Evolutionary conservation across 1,284 basidiomycete genomes (phyloP).

Genomic region (Apiotrichum sp.): DNA sequence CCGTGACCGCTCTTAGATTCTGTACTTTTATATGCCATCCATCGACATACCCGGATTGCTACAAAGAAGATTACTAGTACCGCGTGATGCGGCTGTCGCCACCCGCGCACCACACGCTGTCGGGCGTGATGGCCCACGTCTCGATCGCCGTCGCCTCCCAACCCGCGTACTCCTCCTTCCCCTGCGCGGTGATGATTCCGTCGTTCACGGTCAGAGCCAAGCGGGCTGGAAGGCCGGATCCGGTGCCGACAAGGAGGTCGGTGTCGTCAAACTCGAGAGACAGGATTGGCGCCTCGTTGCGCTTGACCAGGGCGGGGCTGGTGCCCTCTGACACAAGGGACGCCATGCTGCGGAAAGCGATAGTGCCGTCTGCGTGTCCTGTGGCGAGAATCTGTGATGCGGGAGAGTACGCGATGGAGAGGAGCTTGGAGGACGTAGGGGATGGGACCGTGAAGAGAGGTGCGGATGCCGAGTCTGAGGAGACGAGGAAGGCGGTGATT

Average conservation of each 20-base stretch:
- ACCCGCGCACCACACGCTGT: constrained; percentile 39
- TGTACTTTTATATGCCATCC: constrained; percentile 14
- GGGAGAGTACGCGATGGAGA: constrained; percentile 54
- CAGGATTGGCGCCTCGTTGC: constrained; percentile 57
- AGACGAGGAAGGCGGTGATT: constrained; percentile 52
- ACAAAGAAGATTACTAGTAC: constrained; percentile 19
- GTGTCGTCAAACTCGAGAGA: constrained; percentile 47
- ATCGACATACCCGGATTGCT: neutral
- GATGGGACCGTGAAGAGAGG: constrained; percentile 34
- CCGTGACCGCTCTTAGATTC: constrained; percentile 16
- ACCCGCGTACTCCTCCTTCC: constrained; percentile 42
- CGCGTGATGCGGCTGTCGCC: constrained; percentile 35
- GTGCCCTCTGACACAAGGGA: constrained; percentile 45
- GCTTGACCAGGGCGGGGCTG: constrained; percentile 47
- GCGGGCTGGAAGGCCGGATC: constrained; percentile 39
- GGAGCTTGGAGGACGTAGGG: constrained; percentile 46
- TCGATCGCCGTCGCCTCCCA: constrained; percentile 44
- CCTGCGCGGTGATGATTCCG: constrained; percentile 7
- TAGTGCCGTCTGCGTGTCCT: constrained; percentile 59
- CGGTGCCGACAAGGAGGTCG: constrained; percentile 38
- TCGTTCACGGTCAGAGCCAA: constrained; percentile 14
- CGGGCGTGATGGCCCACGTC: constrained; percentile 25
- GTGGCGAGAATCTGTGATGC: constrained; percentile 54
- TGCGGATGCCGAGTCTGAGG: constrained; percentile 48
- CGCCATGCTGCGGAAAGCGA: constrained; percentile 54